These are phyloP conservation scores for Candida quercuum DNA, from an alignment of 805 yeast genomes.

Conservation along the genomic window DNA sequence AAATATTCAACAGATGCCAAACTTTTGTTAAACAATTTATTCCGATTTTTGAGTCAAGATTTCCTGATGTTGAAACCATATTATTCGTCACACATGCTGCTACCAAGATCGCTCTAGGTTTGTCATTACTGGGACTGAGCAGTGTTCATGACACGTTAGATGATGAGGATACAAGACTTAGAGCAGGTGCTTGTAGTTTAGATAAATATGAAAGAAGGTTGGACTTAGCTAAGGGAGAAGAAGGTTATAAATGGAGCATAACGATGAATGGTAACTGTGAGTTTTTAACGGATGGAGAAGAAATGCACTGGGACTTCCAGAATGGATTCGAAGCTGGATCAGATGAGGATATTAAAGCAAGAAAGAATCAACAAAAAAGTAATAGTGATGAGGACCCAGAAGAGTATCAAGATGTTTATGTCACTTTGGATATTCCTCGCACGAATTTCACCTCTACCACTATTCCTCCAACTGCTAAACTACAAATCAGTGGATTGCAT, in stretches of 20 bases:
- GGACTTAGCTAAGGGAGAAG: constrained; percentile 15
- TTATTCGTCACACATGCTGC: constrained; percentile 92
- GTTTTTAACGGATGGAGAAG: constrained; percentile 74
- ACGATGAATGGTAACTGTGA: constrained; percentile 68
- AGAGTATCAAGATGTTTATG: constrained; percentile 42
- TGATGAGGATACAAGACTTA: constrained; percentile 39
- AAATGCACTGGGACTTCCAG: constrained; percentile 89
- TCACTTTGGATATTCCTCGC: constrained; percentile 48
- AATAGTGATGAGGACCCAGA: constrained; percentile 13
- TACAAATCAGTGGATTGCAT: constrained; percentile 54
- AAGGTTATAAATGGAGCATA: constrained; percentile 47
- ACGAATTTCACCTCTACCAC: constrained; percentile 26
- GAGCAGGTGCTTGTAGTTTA: constrained; percentile 83
- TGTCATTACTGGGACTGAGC: constrained; percentile 54
- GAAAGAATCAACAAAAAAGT: constrained; percentile 24
- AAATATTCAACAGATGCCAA: constrained; percentile 58
- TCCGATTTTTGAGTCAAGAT: constrained; percentile 46
- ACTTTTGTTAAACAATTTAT: constrained; percentile 52
- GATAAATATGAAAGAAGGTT: constrained; percentile 46
- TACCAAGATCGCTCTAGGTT: constrained; percentile 80
- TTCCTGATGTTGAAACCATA: constrained; percentile 58
- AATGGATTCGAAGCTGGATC: constrained; percentile 83
- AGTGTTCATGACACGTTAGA: constrained; percentile 48
- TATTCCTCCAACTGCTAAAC: constrained; percentile 33
- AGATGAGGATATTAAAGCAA: constrained; percentile 69